phyloP scores from a whole-genome alignment of 73 alveolate genomes.

The Urostyla sp. region DNA sequence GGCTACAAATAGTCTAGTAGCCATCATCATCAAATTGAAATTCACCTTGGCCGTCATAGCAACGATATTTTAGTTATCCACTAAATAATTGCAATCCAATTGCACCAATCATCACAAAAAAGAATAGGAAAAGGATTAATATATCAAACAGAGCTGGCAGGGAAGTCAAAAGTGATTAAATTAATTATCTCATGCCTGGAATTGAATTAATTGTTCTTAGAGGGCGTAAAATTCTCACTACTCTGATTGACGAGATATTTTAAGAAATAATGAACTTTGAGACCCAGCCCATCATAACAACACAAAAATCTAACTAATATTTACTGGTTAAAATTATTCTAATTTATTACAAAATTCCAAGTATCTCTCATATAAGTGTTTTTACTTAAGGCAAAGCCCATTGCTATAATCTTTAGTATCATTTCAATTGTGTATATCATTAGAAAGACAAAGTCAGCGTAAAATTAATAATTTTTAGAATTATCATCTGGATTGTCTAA shows the following conservation, averaged over 20 bases:
- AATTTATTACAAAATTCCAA: conserved; percentile 71
- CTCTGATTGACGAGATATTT: conserved; percentile 56
- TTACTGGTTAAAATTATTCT: not conserved
- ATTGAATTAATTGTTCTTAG: conserved; percentile 69
- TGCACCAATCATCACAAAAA: conserved; percentile 60
- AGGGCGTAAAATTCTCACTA: conserved; percentile 40
- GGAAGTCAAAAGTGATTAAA: conserved; percentile 63
- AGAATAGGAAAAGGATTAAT: conserved; percentile 65
- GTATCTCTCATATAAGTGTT: conserved; percentile 82
- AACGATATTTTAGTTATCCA: conserved; percentile 55
- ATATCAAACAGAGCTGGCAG: conserved; percentile 79
- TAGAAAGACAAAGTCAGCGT: conserved; percentile 53
- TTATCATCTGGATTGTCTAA: conserved; percentile 45
- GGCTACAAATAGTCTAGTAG: conserved; percentile 13
- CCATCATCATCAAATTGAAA: conserved; percentile 27
- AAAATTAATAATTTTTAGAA: not conserved
- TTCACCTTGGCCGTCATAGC: conserved; percentile 47
- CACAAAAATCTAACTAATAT: conserved; percentile 74
- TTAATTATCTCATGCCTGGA: conserved; percentile 72
- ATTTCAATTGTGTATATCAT: conserved; percentile 54
- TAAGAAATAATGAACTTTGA: conserved; percentile 54
- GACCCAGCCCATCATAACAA: conserved; percentile 80
- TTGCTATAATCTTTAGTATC: conserved; percentile 61
- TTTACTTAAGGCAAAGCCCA: conserved; percentile 40
- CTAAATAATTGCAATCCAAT: conserved; percentile 42